A percentile compares a stretch with the other conserved stretches of the same genome.
Evolutionary conservation across 139 green algal species (phyloP).

Genomic region (Parachlorella kessleri): DNA sequence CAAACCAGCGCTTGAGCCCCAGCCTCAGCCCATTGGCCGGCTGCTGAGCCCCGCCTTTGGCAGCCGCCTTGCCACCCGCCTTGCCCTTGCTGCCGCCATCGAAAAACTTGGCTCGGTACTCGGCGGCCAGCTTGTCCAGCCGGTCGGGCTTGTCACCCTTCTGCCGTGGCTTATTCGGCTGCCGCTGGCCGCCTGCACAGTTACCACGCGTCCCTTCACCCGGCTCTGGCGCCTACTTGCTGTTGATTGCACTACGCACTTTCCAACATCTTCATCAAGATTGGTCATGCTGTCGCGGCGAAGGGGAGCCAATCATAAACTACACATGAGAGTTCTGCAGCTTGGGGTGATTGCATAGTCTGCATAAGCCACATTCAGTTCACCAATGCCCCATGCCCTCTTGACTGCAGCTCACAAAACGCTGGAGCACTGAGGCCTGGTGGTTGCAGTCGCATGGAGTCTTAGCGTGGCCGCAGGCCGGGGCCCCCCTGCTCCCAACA

Average conservation of each 20-base stretch:
- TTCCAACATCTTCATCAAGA: background rate
- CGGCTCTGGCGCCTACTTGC: too few relatives aligned
- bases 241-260: too few relatives aligned
- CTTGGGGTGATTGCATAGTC: too few relatives aligned
- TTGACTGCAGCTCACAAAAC: too few relatives aligned
- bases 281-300: background rate
- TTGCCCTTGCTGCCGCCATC: slow-evolving; percentile 12
- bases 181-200: slow-evolving; percentile 4
- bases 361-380: too few relatives aligned
- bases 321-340: background rate
- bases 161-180: slow-evolving; percentile 16
- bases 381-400: too few relatives aligned
- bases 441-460: too few relatives aligned
- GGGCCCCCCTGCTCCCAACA: too few relatives aligned
- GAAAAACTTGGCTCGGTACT: slow-evolving; percentile 26
- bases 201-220: too few relatives aligned
- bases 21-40: background rate
- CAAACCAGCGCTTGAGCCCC: slow-evolving; percentile 32
- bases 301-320: background rate
- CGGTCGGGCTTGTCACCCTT: slow-evolving; percentile 26
- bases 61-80: slow-evolving; percentile 2
- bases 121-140: slow-evolving; percentile 44
- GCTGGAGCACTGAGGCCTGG: too few relatives aligned
- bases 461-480: too few relatives aligned
- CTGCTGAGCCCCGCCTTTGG: slow-evolving; percentile 2